phyloP scores from a whole-genome alignment of 73 alveolate genomes.

The Paramecium primaurelia region DNA sequence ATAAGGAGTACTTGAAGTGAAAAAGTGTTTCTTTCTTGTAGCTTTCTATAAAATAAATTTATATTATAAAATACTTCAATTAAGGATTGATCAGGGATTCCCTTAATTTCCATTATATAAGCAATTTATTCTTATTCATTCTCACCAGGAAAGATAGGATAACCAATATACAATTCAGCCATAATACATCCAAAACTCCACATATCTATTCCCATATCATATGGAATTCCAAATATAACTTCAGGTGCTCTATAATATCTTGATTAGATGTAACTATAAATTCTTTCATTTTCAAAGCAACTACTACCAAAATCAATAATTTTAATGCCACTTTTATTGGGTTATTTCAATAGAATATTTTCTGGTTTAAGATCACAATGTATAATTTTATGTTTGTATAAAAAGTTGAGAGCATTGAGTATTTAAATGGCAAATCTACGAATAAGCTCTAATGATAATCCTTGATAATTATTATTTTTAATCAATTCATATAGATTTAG shows the following conservation, averaged over 20 bases:
- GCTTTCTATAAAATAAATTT: not conserved
- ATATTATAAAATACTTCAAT: conserved; percentile 17
- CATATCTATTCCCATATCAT: conserved; percentile 92
- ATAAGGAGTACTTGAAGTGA: conserved; percentile 67
- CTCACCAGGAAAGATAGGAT: conserved; percentile 92
- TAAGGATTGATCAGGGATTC: conserved; percentile 67
- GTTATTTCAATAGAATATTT: conserved; percentile 73
- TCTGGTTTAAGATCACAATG: conserved; percentile 94
- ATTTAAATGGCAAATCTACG: conserved; percentile 79
- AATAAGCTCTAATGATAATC: conserved; percentile 71
- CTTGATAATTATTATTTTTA: conserved; percentile 76
- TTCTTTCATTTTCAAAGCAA: conserved; percentile 76
- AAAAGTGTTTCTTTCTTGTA: conserved; percentile 62
- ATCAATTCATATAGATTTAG: conserved; percentile 80
- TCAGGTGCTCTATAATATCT: conserved; percentile 97
- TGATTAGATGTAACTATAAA: conserved; percentile 86
- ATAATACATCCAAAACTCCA: conserved; percentile 97
- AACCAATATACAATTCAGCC: conserved; percentile 91
- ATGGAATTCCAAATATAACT: conserved; percentile 92
- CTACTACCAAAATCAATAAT: conserved; percentile 85
- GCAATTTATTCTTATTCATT: conserved; percentile 85
- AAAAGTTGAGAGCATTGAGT: conserved; percentile 68
- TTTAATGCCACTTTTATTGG: conserved; percentile 74
- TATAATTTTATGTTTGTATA: conserved; percentile 68
- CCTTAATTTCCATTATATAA: conserved; percentile 85